Base-by-base conservation (phyloP, 768 basidiomycete species). In the Gelatoporia subvermispora region DNA sequence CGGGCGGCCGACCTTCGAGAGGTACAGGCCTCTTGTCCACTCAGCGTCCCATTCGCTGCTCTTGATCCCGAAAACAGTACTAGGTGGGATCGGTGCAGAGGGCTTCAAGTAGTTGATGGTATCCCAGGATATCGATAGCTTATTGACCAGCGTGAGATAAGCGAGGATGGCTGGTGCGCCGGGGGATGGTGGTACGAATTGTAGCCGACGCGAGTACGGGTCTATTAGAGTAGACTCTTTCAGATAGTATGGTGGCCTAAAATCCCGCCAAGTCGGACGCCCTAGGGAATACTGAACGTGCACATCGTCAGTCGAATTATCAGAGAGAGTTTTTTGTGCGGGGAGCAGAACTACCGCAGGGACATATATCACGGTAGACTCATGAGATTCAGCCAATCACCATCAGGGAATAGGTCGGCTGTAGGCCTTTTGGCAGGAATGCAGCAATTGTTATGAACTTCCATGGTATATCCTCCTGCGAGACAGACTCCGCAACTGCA, bases 91-190 rank as follows among this genome's bases (percentile, higher is more conserved):
- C 10, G 47, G 60, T 1, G 54, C 54, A 1, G 60, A 52, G 9
- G 60, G 64, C 48, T 62, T 58, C 55, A 58, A 49, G 44, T 60
- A 60, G 28, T 54, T 47, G 15, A 61, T 50, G 8, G 53, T 49
- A 31, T 60, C 58, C 47, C 53, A 56, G 9, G 54, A 53, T 9
- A 54, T 58, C 22, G 57, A 51, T 13, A 62, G 45, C 35, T 53
- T 62, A 42, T 65, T 60, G 17, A 74, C 69, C 5, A 86, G 68
- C 2, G 79, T 76, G 35, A 88, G 69, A 62, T 81, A 88, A 0
- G 81, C 74, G 13, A 89, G 77, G 45, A 90, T 84, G 3, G 87
- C 88, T 15, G 88, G 82, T 8, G 79, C 71, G 0, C 84, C 81
- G 35, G 86, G 73, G 5, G 85, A 78, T 5, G 82, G 81, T 13